phyloP scores from a whole-genome alignment of 2,329 filamentous ascomycete genomes.

The Aspergillus pseudonomiae region DNA sequence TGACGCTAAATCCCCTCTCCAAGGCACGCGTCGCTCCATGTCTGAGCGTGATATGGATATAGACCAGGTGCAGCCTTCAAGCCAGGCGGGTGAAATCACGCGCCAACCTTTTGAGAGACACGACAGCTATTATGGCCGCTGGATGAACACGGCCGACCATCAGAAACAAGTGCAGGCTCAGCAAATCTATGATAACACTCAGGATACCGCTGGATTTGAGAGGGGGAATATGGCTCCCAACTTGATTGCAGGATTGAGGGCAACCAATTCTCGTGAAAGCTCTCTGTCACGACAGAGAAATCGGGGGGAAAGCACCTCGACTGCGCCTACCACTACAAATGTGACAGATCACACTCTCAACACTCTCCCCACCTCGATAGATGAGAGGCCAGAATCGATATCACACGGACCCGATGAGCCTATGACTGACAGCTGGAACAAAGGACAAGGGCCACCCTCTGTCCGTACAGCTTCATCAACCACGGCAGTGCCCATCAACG shows the following conservation, averaged over 20 bases:
- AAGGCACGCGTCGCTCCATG: conserved; percentile 40
- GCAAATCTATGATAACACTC: conserved; percentile 11
- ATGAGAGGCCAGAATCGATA: conserved; percentile 24
- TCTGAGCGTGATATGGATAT: conserved; percentile 18
- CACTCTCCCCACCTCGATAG: conserved; percentile 37
- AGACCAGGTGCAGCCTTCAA: conserved; percentile 18
- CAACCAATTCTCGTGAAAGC: conserved; percentile 17
- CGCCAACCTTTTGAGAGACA: conserved; percentile 28
- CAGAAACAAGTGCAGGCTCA: conserved; percentile 24
- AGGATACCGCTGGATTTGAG: conserved; percentile 7
- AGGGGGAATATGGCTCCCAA: conserved; percentile 10
- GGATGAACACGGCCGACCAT: conserved; percentile 48
- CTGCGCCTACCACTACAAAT: conserved; percentile 38
- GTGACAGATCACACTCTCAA: conserved; percentile 36
- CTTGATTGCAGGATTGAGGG: conserved; percentile 21
- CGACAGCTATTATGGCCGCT: conserved; percentile 54
- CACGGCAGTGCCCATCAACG: not conserved
- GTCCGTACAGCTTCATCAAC: not conserved
- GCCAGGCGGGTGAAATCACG: conserved; percentile 10
- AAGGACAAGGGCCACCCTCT: conserved; percentile 2
- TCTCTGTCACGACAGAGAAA: conserved; percentile 16
- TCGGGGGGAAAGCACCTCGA: conserved; percentile 38
- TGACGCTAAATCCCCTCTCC: conserved; percentile 44
- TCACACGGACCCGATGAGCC: not conserved
- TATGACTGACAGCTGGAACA: not conserved